phyloP scores from a whole-genome alignment of 2,329 filamentous ascomycete species.

The Pestalotiopsis sp. region DNA sequence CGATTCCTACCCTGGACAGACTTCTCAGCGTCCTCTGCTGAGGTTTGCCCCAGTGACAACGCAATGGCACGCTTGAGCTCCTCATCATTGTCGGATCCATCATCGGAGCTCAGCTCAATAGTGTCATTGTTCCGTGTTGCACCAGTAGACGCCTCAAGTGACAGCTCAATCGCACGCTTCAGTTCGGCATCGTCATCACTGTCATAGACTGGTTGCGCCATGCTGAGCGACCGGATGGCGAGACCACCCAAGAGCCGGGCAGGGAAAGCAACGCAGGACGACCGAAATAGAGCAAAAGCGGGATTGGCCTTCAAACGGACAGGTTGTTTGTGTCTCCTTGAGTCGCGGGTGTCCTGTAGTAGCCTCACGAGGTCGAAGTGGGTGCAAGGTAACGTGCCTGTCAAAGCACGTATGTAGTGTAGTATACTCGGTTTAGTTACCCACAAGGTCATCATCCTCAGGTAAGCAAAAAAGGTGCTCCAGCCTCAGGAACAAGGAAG shows the following conservation, averaged over 20 bases:
- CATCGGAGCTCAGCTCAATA: slow-evolving; percentile 35
- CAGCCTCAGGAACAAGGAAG: neutral
- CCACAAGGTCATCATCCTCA: too few species aligned
- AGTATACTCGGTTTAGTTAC: too few species aligned
- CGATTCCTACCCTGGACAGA: slow-evolving; percentile 25
- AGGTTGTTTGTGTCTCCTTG: neutral
- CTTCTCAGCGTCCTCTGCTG: neutral
- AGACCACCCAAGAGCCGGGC: neutral
- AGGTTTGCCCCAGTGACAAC: neutral
- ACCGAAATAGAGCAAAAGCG: neutral
- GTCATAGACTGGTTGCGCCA: slow-evolving; percentile 19
- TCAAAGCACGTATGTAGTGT: too few species aligned
- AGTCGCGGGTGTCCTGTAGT: neutral
- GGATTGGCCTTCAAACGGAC: neutral
- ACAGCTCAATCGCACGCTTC: slow-evolving; percentile 62
- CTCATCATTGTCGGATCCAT: slow-evolving; percentile 18
- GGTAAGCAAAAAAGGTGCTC: too few species aligned
- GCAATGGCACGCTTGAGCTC: neutral
- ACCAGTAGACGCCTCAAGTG: slow-evolving; percentile 35
- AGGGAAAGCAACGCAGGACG: neutral
- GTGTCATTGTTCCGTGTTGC: slow-evolving; percentile 15
- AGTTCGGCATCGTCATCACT: slow-evolving; percentile 60
- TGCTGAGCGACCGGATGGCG: neutral
- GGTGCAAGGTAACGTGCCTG: neutral
- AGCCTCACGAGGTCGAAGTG: neutral